Percentiles rank a stretch among this genome's conserved stretches.
These are phyloP conservation scores for Candolleomyces eurysporus DNA, from an alignment of 768 basidiomycete species.

Conservation along the genomic window DNA sequence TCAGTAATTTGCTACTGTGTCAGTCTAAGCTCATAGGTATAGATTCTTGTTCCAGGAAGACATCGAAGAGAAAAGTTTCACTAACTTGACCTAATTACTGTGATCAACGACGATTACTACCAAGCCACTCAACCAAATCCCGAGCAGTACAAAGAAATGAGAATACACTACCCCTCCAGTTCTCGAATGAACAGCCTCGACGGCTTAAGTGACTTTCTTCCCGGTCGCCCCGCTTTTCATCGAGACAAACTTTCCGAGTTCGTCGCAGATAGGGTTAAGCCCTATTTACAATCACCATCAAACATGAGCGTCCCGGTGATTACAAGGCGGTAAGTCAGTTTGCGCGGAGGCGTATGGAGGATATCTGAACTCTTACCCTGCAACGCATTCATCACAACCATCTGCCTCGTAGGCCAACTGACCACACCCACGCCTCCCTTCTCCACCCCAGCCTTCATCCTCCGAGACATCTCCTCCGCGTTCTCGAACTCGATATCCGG, in stretches of 20 bases:
- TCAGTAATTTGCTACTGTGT: no score
- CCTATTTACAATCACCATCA: slow-evolving; percentile 5
- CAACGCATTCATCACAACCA: slow-evolving; percentile 20
- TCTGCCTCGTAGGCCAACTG: slow-evolving; percentile 22
- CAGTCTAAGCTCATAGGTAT: no score
- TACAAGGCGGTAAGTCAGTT: background rate
- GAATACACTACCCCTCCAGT: no score
- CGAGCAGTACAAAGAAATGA: no score
- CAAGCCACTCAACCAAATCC: no score
- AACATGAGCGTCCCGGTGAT: background rate
- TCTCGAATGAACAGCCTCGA: no score
- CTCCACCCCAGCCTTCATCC: slow-evolving; percentile 25
- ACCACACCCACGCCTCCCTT: slow-evolving; percentile 24
- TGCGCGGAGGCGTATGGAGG: background rate
- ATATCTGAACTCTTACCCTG: slow-evolving; percentile 14
- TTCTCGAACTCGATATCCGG: slow-evolving; percentile 17
- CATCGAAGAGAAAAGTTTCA: no score
- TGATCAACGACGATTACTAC: no score
- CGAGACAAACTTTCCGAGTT: slow-evolving; percentile 18
- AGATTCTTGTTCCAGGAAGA: no score
- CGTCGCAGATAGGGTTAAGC: slow-evolving; percentile 27
- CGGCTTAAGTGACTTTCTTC: slow-evolving; percentile 21
- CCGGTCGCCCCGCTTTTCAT: slow-evolving; percentile 19
- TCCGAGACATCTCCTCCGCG: slow-evolving; percentile 19
- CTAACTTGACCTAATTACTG: no score